phyloP scores from a whole-genome alignment of 179 eudicot genomes.

The Spinacia oleracea region DNA sequence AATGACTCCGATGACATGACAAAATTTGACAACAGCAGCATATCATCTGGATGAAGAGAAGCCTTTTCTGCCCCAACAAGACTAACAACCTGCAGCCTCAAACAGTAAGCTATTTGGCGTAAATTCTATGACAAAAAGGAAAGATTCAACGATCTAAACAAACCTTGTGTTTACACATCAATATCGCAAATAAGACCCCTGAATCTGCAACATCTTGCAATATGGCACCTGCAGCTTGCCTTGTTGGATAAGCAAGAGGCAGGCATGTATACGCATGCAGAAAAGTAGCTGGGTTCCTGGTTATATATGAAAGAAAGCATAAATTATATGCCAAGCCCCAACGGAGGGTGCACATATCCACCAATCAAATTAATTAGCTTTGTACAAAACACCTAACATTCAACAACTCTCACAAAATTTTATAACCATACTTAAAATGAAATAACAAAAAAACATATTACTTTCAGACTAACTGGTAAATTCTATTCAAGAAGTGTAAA shows the following conservation, averaged over 20 bases:
- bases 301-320: slow-evolving; percentile 12
- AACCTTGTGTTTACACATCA: slow-evolving; percentile 96
- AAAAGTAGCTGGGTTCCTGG: slow-evolving; percentile 96
- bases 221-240: slow-evolving; percentile 95
- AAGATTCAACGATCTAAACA: slow-evolving; percentile 10
- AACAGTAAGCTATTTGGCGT: slow-evolving; percentile 15
- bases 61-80: slow-evolving; percentile 94
- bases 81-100: slow-evolving; percentile 79
- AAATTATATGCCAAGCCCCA: slow-evolving; percentile 3
- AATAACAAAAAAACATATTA: too few species aligned
- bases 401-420: neutral
- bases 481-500: neutral
- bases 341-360: neutral
- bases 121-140: slow-evolving; percentile 9
- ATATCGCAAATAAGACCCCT: slow-evolving; percentile 94
- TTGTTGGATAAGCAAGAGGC: slow-evolving; percentile 89
- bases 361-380: neutral
- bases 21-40: slow-evolving; percentile 87
- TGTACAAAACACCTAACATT: neutral
- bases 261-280: slow-evolving; percentile 98
- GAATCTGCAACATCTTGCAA: slow-evolving; percentile 97
- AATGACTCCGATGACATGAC: slow-evolving; percentile 95
- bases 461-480: neutral
- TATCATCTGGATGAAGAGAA: slow-evolving; percentile 96
- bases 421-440: too few species aligned